A percentile compares a stretch with the other conserved stretches of the same genome.
phyloP scores from a whole-genome alignment of 2,329 filamentous ascomycete genomes.

The Colletotrichum sp. region DNA sequence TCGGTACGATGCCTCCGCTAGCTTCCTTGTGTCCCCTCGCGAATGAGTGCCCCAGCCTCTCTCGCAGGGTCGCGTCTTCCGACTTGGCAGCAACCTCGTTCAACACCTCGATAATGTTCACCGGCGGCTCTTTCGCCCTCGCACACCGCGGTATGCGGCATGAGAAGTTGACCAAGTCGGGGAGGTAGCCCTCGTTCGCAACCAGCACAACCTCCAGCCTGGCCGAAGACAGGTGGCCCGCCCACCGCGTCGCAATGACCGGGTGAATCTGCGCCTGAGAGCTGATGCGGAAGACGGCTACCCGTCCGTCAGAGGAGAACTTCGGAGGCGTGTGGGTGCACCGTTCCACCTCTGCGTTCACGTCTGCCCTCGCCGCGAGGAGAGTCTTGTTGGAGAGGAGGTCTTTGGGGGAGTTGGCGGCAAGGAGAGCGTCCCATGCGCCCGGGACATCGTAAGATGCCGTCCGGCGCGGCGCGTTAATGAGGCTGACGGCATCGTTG shows the following conservation, averaged over 20 bases:
- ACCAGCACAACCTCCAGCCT: constrained; percentile 68
- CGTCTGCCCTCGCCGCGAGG: constrained; percentile 59
- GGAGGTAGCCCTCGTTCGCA: constrained; percentile 70
- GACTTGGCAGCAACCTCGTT: constrained; percentile 52
- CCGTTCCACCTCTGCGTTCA: constrained; percentile 64
- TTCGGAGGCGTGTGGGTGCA: constrained; percentile 67
- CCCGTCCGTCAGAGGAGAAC: constrained; percentile 65
- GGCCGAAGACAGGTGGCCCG: constrained; percentile 61
- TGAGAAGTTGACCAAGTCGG: constrained; percentile 69
- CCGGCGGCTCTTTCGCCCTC: constrained; percentile 54
- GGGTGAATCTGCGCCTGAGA: constrained; percentile 69
- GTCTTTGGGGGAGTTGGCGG: constrained; percentile 53
- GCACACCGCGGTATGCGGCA: constrained; percentile 66
- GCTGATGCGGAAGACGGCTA: constrained; percentile 67
- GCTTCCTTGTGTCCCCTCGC: constrained; percentile 72
- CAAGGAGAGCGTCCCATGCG: constrained; percentile 64
- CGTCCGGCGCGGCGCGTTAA: constrained; percentile 70
- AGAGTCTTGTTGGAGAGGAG: constrained; percentile 55
- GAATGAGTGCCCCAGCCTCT: constrained; percentile 66
- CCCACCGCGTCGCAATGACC: constrained; percentile 71
- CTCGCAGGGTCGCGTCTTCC: constrained; percentile 39
- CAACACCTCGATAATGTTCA: constrained; percentile 67
- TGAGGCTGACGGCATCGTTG: constrained; percentile 65
- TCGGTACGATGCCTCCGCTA: constrained; percentile 65
- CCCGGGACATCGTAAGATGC: constrained; percentile 62